phyloP scores from a whole-genome alignment of 768 basidiomycete species.

The Lactarius deliciosus region DNA sequence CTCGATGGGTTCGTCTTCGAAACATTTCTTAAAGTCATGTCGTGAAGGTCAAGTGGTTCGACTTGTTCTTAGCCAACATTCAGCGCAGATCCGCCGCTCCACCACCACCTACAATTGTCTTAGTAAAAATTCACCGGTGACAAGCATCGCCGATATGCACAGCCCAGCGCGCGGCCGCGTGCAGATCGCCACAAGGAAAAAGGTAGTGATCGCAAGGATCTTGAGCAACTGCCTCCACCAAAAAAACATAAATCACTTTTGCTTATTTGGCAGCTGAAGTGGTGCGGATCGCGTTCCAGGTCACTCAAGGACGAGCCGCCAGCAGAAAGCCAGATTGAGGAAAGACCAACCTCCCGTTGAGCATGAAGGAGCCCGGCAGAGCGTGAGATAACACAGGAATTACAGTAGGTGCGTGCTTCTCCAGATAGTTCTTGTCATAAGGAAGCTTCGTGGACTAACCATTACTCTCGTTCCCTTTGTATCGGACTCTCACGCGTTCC shows the following conservation, averaged over 20 bases:
- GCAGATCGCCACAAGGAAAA: slow-evolving; percentile 5
- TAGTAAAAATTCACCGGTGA: not conserved
- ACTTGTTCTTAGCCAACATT: not conserved
- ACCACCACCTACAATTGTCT: not conserved
- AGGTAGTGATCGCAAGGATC: not conserved
- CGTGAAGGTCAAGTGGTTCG: not conserved
- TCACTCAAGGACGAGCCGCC: not conserved
- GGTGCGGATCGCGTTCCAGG: not conserved
- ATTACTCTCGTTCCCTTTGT: slow-evolving; percentile 10
- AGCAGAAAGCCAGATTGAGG: not conserved
- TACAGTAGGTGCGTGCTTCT: not conserved
- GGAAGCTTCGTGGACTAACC: not conserved
- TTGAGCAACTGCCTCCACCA: not conserved
- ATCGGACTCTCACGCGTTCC: not conserved
- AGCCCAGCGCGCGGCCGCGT: not conserved
- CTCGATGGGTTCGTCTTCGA: not conserved
- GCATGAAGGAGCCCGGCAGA: not conserved
- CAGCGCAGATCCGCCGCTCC: not conserved
- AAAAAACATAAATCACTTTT: not conserved
- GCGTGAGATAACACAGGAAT: slow-evolving; percentile 1
- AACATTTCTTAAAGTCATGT: not conserved
- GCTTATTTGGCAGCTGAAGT: not conserved
- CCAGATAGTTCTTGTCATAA: not conserved
- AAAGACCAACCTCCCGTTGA: not conserved
- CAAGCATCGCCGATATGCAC: slow-evolving; percentile 16